A percentile compares a stretch with the other conserved stretches of the same genome.
These are phyloP conservation scores for Lentinula novae-zelandiae DNA, from an alignment of 1,284 basidiomycete species.

Conservation along the genomic window DNA sequence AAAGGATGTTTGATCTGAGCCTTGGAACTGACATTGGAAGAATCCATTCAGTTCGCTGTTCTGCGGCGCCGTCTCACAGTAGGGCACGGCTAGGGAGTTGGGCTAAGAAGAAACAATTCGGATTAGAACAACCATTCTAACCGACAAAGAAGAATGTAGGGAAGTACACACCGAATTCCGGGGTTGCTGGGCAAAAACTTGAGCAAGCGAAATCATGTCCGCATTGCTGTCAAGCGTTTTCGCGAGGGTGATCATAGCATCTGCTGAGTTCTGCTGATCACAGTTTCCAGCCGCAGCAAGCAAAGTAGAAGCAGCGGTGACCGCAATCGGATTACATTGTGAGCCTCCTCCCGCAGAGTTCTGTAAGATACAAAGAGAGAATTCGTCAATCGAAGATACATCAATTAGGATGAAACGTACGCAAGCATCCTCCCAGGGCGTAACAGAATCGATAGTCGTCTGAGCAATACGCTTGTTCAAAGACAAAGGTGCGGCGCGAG, in stretches of 20 bases:
- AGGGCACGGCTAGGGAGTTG: slow-evolving; percentile 43
- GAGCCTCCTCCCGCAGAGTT: slow-evolving; percentile 29
- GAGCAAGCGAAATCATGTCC: slow-evolving; percentile 26
- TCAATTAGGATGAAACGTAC: slow-evolving; percentile 23
- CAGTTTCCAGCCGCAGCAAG: slow-evolving; percentile 24
- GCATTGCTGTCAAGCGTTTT: slow-evolving; percentile 26
- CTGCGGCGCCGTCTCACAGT: slow-evolving; percentile 47
- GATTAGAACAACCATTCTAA: neutral
- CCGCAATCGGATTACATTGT: slow-evolving; percentile 22
- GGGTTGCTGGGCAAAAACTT: slow-evolving; percentile 56
- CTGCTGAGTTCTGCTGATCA: slow-evolving; percentile 29
- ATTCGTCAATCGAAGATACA: too few species aligned
- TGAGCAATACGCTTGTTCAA: slow-evolving; percentile 41
- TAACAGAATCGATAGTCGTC: slow-evolving; percentile 35
- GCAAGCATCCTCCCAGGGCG: slow-evolving; percentile 42
- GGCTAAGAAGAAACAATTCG: slow-evolving; percentile 27
- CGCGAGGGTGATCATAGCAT: slow-evolving; percentile 28
- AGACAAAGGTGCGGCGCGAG: slow-evolving; percentile 27
- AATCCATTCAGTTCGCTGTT: slow-evolving; percentile 49
- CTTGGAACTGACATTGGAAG: slow-evolving; percentile 54
- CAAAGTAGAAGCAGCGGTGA: slow-evolving; percentile 21
- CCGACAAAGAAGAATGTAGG: neutral
- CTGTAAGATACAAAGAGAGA: slow-evolving; percentile 17
- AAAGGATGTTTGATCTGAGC: slow-evolving; percentile 41
- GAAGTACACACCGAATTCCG: slow-evolving; percentile 35